phyloP scores from a whole-genome alignment of 2,329 filamentous ascomycete species.

The Nectriaceae sp. region DNA sequence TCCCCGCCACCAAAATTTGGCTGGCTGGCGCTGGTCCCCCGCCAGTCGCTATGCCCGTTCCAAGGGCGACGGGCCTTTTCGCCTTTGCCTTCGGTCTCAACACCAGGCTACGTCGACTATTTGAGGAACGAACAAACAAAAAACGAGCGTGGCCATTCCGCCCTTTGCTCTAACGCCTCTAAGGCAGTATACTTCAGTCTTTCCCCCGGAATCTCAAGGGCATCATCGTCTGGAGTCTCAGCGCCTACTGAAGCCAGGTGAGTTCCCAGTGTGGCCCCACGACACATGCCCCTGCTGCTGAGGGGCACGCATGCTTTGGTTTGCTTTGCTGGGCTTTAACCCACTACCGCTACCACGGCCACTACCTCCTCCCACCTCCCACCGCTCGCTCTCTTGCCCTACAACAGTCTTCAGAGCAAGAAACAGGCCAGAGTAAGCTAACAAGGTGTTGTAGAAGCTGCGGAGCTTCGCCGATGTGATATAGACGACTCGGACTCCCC shows the following conservation, averaged over 20 bases:
- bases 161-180: no score
- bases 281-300: constrained; percentile 11
- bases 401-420: no score
- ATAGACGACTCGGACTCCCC: constrained; percentile 14
- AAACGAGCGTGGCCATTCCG: no score
- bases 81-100: background rate
- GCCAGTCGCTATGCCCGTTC: no score
- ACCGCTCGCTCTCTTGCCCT: constrained; percentile 28
- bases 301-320: background rate
- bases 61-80: no score
- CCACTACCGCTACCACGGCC: constrained; percentile 4
- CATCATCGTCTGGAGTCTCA: no score
- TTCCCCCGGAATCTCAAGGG: no score
- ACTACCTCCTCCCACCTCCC: constrained; percentile 21
- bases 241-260: constrained; percentile 7
- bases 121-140: no score
- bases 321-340: background rate
- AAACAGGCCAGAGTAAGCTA: constrained; percentile 14
- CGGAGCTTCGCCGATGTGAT: constrained; percentile 30
- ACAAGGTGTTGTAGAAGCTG: constrained; percentile 22
- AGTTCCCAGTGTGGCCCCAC: constrained; percentile 26
- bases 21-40: no score
- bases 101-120: no score
- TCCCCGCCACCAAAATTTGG: constrained; percentile 29
- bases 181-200: no score